Percentiles rank a stretch among this genome's conserved stretches.
Evolutionary conservation across 257 asterid genomes (phyloP).

Genomic region (Salvia splendens): DNA sequence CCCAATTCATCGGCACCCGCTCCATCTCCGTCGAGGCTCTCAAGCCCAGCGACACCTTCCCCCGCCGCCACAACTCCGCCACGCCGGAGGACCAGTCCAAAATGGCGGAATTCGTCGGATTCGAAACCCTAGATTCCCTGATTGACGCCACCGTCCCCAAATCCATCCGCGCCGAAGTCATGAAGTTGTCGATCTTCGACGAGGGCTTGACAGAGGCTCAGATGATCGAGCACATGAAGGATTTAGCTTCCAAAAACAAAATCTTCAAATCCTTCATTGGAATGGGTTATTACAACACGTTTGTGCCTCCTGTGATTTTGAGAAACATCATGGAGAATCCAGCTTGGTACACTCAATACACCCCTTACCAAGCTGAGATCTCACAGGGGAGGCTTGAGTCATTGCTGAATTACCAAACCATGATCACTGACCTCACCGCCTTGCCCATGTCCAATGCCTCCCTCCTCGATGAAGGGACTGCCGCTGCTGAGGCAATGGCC

Average conservation of each 20-base stretch:
- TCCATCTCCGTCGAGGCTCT: conserved; percentile 76
- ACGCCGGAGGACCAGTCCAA: conserved; percentile 79
- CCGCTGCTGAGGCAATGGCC: conserved; percentile 99
- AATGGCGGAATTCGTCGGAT: conserved; percentile 85
- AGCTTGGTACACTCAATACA: conserved; percentile 98
- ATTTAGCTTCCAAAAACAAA: conserved; percentile 75
- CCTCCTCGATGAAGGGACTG: conserved; percentile 88
- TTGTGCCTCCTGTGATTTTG: conserved; percentile 88
- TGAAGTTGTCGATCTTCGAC: conserved; percentile 72
- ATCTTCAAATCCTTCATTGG: conserved; percentile 82
- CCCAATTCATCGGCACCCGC: conserved; percentile 43
- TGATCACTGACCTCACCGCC: conserved; percentile 89
- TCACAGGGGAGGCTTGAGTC: conserved; percentile 96
- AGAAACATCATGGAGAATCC: conserved; percentile 93
- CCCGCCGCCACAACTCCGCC: conserved; percentile 97
- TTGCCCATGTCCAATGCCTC: conserved; percentile 98
- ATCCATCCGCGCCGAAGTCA: conserved; percentile 64
- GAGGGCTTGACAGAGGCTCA: conserved; percentile 88
- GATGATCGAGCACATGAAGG: conserved; percentile 79
- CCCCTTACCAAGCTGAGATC: conserved; percentile 98
- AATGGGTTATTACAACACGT: conserved; percentile 89
- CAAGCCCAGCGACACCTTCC: conserved; percentile 84
- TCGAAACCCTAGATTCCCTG: conserved; percentile 52
- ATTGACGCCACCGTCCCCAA: conserved; percentile 94
- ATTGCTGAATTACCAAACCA: conserved; percentile 79